Base-by-base conservation (phyloP, 352 stramenopile species). In the Heterotrichella gracilis region DNA sequence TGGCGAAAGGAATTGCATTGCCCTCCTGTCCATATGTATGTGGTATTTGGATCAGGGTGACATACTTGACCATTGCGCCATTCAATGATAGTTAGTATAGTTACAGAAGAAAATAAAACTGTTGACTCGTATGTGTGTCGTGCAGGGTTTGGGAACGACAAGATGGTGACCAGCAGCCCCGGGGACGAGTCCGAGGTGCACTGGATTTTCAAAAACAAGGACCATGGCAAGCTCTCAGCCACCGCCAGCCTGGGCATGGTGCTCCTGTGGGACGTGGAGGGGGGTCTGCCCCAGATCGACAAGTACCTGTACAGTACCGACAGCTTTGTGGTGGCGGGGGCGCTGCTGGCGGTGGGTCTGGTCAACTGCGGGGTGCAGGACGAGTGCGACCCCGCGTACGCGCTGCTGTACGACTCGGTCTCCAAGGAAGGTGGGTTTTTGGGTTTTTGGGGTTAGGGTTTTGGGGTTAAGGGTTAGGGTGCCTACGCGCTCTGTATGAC, bases 201-300 rank as follows among this genome's bases (percentile, higher is more conserved):
- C 68, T 99, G 92, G 92, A 75, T 98, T 23, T 97, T 96, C 81
- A 98, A 97, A 79, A 97, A 98, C 82, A 98, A 98, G 77, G 94
- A 96, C 78, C 89, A 97, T 73, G 92, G 91, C 68, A 97, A 97
- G 90, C 91, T 97, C 79, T 92, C 85, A 69, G 92, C 92, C 0
- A 88, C 92, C 0, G 93, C 92, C 13, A 96, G 89, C 32, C 79
- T 98, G 24, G 93, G 92, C 68, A 85, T 95, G 72, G 92, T 98
- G 68, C 86, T 96, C 76, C 79, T 98, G 0, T 99, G 93, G 93
- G 97, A 98, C 77, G 88, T 97, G 1, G 92, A 98, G 77, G 93
- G 98, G 79, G 91, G 92, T 21, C 84, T 98, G 70, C 96, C 89
- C 69, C 83, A 94, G 74, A 96, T 98, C 77, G 92, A 98, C 76